Percentiles rank a stretch among this genome's conserved stretches.
Evolutionary conservation across 257 asterid species (phyloP).

Genomic region (Anisodus tanguticus): DNA sequence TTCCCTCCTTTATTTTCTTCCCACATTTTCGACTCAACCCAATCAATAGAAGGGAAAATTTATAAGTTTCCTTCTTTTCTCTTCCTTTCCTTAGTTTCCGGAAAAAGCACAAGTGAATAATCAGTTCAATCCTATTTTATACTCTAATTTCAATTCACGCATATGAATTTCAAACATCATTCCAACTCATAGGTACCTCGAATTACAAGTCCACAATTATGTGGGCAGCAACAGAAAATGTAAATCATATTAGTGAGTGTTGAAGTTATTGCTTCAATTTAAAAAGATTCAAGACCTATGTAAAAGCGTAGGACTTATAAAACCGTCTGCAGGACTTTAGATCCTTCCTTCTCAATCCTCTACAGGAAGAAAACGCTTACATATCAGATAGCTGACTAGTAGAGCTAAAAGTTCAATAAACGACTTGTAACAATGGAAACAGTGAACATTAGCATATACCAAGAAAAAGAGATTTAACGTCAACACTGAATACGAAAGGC

Average conservation of each 20-base stretch:
- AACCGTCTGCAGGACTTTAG: neutral
- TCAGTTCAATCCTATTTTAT: neutral
- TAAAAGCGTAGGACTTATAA: neutral
- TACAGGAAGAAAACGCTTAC: neutral
- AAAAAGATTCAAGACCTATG: neutral
- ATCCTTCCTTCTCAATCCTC: conserved; percentile 26
- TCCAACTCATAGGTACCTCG: neutral
- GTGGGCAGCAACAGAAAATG: conserved; percentile 2
- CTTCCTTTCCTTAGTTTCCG: conserved; percentile 6
- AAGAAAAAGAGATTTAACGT: neutral
- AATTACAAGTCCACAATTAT: conserved; percentile 9
- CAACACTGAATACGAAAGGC: neutral
- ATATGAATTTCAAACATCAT: neutral
- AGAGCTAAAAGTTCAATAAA: conserved; percentile 10
- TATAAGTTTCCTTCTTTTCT: neutral
- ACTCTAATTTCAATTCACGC: neutral
- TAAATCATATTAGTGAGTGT: conserved; percentile 31
- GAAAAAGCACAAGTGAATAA: neutral
- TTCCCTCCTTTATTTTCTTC: conserved; percentile 20
- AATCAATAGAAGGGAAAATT: neutral
- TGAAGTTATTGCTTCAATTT: neutral
- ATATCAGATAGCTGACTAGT: conserved; percentile 16
- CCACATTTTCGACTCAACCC: conserved; percentile 10
- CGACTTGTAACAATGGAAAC: neutral
- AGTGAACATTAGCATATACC: neutral